Evolutionary conservation across 345 rosid genomes (phyloP), one percentile per base, ranked within the genome.

Genomic region (Erysimum cheiranthoides): DNA sequence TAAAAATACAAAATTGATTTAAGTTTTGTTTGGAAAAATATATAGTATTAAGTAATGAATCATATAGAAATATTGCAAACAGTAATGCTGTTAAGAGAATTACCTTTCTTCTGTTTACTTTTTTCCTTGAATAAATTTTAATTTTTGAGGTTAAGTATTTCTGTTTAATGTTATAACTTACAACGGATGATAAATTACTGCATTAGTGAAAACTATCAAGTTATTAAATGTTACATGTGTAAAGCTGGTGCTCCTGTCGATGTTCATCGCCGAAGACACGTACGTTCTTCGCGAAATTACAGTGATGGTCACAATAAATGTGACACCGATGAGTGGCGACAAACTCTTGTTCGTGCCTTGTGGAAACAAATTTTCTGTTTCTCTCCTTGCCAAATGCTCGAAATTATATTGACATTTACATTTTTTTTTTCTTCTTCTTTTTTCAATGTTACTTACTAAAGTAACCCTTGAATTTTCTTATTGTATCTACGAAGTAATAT

Each of bases 401-500:
- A 51, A 51, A 10, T 9, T 50, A 25, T 25, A 10, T 28, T 53
- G 42, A 8, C 42, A 39, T 39, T 39, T 39, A 21, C 25, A 1
- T 21, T 21, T 21, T 21, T 8, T 10, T 39, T 21, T 21, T 8
- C 3, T 39, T 39, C 12, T 2, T 3, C 3, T 39, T 39, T 51
- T 27, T 10, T 0, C 1, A 52, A 25, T 52, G 34, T 52, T 25
- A 28, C 5, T 8, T 10, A 52, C 2, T 52, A 10, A 25, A 10
- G 6, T 5, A 2, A 27, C 25, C 25, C 25, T 21, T 21, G 40
- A 56, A 13, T 14, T 59, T 45, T 58, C 45, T 46, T 46, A 38
- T 14, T 46, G 38, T 66, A 14, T 47, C 66, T 46, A 49, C 34
- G 49, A 59, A 56, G 72, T 16, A n/a, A 69, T 42, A 40, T 4